Base-by-base conservation (phyloP, 768 basidiomycete species). In the Leccinum uliginosum region DNA sequence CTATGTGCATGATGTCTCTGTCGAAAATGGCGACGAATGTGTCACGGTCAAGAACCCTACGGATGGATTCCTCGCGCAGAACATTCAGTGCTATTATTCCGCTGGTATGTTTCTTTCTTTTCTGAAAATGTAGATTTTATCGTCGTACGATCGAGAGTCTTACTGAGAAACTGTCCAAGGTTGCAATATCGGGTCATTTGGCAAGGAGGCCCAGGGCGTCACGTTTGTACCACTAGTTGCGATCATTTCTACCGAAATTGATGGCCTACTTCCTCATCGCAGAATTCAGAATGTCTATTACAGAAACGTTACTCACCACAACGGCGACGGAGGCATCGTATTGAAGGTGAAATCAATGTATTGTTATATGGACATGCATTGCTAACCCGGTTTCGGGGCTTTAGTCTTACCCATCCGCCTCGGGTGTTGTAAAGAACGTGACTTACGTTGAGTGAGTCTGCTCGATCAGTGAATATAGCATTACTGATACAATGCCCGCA, bases 41-140 rank as follows among this genome's bases (percentile, higher is more conserved):
- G 68, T 73, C 15, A 73, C 71, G 0, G 67, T 74, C 55, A 74
- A 75, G 50, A 48, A 68, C 2, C 68, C 73, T 4, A 69, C 71
- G 4, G 50, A 67, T 17, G 56, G 63, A 27, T 65, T 57, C 43
- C 6, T 51, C 17, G 57, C 46, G 19, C 52, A 63, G 45, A 60
- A 63, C 21, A 50, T 66, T 4, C 49, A 44, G 10, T 63, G 64
- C n/a, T 3, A 32, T 24, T 6, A 59, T 54, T 55, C 64, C 45
- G 46, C 1, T 4, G 55, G 54, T 66, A 38, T n/a, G 17, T 26
- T 12, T 8, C 10, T 44, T 38, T 23, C 5, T 23, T 15, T 53
- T 27, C 15, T 3, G 15, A 15, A 14, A 14, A n/a, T n/a, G 38
- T 3, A 19, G 10, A 43, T 6, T 19, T 12, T 11, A 11, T 29